Base-by-base conservation (phyloP, 805 yeast species). In the Zygosaccharomyces kombuchaensis region DNA sequence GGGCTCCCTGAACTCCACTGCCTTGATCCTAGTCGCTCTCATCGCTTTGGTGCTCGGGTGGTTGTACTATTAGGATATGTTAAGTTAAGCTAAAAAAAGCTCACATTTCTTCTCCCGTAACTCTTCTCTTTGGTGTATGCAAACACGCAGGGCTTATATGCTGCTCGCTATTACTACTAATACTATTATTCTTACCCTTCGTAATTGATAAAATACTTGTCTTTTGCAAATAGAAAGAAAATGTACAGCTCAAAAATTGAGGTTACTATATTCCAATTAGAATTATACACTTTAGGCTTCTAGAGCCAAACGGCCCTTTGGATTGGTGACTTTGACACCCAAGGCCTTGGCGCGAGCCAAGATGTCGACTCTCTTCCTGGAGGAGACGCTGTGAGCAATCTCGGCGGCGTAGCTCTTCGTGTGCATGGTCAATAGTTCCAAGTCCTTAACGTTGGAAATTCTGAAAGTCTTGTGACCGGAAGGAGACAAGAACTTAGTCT, bases 391-490 rank as follows among this genome's bases (percentile, higher is more conserved):
- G 90, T 88, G 96, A 67, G 98, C 96, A 69, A 93, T 93, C 82
- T 93, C 99, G 74, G 99, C 99, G 74, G 99, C 99, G 77, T 87
- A 93, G 67, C 96, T 79, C 82, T 86, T 88, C 78, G 96, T 84
- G 89, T 93, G 97, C 81, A 95, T 77, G 73, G 89, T 80, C 72
- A 93, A 81, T 63, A 87, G 84, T 73, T 95, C 99, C 74, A 93
- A 85, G 73, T 91, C 99, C 73, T 81, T 80, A 58, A 82, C 68
- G 87, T 93, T 93, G 73, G 85, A 81, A 66, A 93, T 96, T 68
- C 89, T 78, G 82, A 86, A 86, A 67, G 87, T 83, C 83, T 89
- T 95, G 95, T 87, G 96, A 73, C 99, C 99, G 58, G 96, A 87
- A 74, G 97, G 96, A 71, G 79, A 76, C 80, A 93, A 71, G 84